Base-by-base conservation (phyloP, 2,329 filamentous ascomycete species). In the Cordyceps cicadae region DNA sequence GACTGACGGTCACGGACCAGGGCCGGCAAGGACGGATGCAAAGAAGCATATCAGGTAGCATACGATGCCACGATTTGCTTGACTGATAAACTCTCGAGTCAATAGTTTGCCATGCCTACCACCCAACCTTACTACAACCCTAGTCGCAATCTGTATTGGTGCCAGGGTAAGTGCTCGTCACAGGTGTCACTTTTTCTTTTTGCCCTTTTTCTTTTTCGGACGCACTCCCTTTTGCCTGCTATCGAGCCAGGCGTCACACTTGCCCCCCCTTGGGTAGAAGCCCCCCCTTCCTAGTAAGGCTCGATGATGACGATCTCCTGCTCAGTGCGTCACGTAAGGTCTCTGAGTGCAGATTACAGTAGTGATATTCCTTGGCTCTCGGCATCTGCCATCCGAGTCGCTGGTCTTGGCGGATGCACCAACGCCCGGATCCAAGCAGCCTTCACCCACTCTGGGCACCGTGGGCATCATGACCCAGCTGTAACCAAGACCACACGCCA, bases 301-400 rank as follows among this genome's bases (percentile, higher is more conserved):
- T 26, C 34, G 19, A 52, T 52, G 60, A 54, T 52, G 60, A 54
- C 60, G 54, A 58, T 62, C 54, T 54, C 37, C 39, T 62, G 32
- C 41, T 54, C 59, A 21, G 60, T 58, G 58, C 39, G 50, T 62
- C 60, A 59, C 54, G 56, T n/a, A 17, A 43, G 56, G 54, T 59
- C 54, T 54, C 29, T 61, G 54, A 26, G 51, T 43, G 26, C 43
- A 46, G 43, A 21, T 45, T 45, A 45, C 15, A 45, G 41, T 19
- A 45, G 15, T 45, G 29, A 29, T n/a, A 8, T 21, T 51, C 24
- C 60, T 62, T 62, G 60, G 60, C 54, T 54, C 60, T 62, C 60
- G 60, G 60, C 60, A 62, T 50, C 48, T 49, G 34, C 29, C 49
- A 62, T 62, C 60, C 60, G 60, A 62, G 60, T 62, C 43, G 49